These are phyloP conservation scores for Heliamphora exappendiculata DNA, from an alignment of 148 eudicot genomes.

Conservation along the genomic window DNA sequence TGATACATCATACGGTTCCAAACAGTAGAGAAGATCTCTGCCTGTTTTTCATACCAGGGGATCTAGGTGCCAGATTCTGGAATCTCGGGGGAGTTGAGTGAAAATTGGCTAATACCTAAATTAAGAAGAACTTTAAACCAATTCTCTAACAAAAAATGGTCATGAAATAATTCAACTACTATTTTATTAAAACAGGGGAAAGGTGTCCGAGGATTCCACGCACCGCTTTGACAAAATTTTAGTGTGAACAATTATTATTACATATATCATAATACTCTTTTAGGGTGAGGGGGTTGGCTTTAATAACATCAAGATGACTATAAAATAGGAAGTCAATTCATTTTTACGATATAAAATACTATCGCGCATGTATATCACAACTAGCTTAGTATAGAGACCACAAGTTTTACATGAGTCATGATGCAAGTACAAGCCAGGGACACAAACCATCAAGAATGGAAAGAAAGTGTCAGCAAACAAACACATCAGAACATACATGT, in stretches of 20 bases:
- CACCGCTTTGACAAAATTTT: neutral
- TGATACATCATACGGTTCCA: neutral
- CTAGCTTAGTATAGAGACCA: neutral
- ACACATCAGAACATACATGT: slow-evolving; percentile 63
- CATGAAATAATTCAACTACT: neutral
- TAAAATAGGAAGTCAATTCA: neutral
- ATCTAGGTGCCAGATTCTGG: neutral
- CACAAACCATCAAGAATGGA: neutral
- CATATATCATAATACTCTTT: neutral
- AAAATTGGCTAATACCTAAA: no score
- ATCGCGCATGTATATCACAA: neutral
- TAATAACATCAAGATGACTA: neutral
- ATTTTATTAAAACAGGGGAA: neutral
- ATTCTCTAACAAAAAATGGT: neutral
- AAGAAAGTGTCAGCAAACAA: neutral
- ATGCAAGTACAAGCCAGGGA: neutral
- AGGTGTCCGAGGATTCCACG: neutral
- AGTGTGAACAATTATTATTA: neutral
- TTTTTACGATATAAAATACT: neutral
- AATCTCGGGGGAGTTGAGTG: neutral
- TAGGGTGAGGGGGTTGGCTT: neutral
- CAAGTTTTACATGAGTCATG: neutral
- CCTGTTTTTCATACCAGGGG: neutral
- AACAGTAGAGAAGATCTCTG: neutral
- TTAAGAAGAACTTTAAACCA: neutral